Percentiles rank a stretch among this genome's conserved stretches.
These are phyloP conservation scores for Verticillium klebahnii DNA, from an alignment of 2,329 filamentous ascomycete species.

Conservation along the genomic window DNA sequence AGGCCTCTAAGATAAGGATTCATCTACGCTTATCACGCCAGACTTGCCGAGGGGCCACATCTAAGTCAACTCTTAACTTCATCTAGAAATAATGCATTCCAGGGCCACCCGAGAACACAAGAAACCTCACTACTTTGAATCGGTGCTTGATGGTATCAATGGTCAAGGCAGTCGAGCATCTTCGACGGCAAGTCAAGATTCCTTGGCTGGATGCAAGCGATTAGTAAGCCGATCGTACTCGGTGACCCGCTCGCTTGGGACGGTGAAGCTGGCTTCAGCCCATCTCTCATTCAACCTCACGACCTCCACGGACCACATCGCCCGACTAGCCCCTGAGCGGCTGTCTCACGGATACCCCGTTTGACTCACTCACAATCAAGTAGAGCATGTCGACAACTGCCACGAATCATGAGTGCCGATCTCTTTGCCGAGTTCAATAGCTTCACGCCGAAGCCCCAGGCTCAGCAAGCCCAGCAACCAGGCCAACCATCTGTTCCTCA, in stretches of 20 bases:
- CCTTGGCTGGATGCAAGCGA: too few relatives aligned
- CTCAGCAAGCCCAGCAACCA: slow-evolving; percentile 20
- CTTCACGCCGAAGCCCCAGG: slow-evolving; percentile 30
- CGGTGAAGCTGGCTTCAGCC: background rate
- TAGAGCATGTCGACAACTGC: background rate
- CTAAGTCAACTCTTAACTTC: too few relatives aligned
- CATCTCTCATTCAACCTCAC: background rate
- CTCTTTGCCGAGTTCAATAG: slow-evolving; percentile 60
- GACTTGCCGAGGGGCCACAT: background rate
- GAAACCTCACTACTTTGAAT: too few relatives aligned
- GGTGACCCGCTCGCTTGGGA: background rate
- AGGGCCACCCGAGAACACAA: too few relatives aligned
- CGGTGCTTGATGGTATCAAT: too few relatives aligned
- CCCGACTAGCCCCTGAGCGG: background rate
- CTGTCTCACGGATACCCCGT: background rate
- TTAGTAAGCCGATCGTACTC: background rate
- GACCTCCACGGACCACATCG: background rate
- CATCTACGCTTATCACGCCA: background rate
- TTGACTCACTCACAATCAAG: background rate
- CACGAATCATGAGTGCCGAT: slow-evolving; percentile 54
- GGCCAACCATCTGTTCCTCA: background rate
- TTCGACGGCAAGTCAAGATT: too few relatives aligned
- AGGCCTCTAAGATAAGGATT: background rate
- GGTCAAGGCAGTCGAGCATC: too few relatives aligned
- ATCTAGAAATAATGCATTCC: too few relatives aligned